Percentiles rank a stretch among this genome's conserved stretches.
Conservation (phyloP, 805 yeast species). For the Sporopachydermia lactativora region DNA sequence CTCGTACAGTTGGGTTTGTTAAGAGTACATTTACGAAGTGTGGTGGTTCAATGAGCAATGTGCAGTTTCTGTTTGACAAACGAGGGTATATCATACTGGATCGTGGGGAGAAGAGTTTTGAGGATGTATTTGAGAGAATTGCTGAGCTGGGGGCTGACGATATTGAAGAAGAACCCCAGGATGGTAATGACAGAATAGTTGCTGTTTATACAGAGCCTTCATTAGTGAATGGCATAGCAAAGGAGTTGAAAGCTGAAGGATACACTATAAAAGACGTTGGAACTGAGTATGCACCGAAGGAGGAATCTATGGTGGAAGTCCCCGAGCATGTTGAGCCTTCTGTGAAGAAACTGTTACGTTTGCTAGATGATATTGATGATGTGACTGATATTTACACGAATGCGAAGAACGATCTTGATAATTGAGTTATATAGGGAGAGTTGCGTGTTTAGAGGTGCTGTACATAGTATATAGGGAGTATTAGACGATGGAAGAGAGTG, state of each 20-base stretch:
- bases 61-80: constrained; percentile 61
- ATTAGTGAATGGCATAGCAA: constrained; percentile 48
- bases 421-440: no score
- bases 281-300: constrained; percentile 49
- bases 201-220: constrained; percentile 51
- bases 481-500: no score
- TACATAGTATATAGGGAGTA: no score
- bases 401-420: constrained; percentile 23
- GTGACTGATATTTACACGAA: constrained; percentile 71
- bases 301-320: constrained; percentile 43
- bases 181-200: constrained; percentile 19
- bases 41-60: constrained; percentile 62
- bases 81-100: constrained; percentile 59
- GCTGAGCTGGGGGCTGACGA: constrained; percentile 64
- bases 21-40: constrained; percentile 61
- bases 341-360: constrained; percentile 41
- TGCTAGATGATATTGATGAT: constrained; percentile 71
- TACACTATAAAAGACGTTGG: constrained; percentile 59
- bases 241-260: constrained; percentile 33
- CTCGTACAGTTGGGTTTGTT: constrained; percentile 63
- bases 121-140: constrained; percentile 58
- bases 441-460: no score
- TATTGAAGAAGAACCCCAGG: constrained; percentile 25
- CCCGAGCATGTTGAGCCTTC: constrained; percentile 37
- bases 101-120: constrained; percentile 29